Conservation (phyloP, 1,139 yeast genomes). For the Candida buenavistaensis region DNA sequence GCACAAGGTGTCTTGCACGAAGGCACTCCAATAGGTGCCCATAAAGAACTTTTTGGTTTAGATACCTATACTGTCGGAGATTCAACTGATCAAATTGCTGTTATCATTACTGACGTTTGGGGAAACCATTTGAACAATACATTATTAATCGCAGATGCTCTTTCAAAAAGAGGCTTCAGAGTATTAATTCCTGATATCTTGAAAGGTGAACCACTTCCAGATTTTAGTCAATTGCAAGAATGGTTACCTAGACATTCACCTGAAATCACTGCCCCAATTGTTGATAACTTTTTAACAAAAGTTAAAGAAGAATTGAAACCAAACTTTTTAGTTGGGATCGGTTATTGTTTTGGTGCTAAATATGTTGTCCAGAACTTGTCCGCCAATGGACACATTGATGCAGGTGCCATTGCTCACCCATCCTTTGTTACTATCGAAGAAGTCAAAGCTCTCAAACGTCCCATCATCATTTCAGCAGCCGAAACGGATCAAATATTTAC, state of each 20-base stretch:
- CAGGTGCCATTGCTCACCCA: conserved; percentile 80
- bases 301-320: conserved; percentile 49
- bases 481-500: conserved; percentile 66
- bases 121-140: conserved; percentile 62
- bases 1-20: conserved; percentile 43
- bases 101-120: conserved; percentile 66
- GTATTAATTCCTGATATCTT: conserved; percentile 77
- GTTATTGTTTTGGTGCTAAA: conserved; percentile 88
- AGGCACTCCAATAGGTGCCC: conserved; percentile 50
- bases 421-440: conserved; percentile 67
- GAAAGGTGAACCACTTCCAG: conserved; percentile 48
- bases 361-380: conserved; percentile 56
- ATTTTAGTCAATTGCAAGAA: conserved; percentile 23
- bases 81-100: conserved; percentile 43
- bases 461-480: conserved; percentile 71
- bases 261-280: conserved; percentile 41
- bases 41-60: conserved; percentile 42
- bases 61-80: conserved; percentile 59
- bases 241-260: conserved; percentile 61
- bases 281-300: conserved; percentile 42
- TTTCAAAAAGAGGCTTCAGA: conserved; percentile 51
- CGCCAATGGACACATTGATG: conserved; percentile 48
- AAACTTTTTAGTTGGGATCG: conserved; percentile 58
- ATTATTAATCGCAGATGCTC: conserved; percentile 66
- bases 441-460: conserved; percentile 55